Evolutionary conservation across 768 basidiomycete genomes (phyloP), one percentile per base, ranked within the genome.

Genomic region (Termitomyces eurrhizus): DNA sequence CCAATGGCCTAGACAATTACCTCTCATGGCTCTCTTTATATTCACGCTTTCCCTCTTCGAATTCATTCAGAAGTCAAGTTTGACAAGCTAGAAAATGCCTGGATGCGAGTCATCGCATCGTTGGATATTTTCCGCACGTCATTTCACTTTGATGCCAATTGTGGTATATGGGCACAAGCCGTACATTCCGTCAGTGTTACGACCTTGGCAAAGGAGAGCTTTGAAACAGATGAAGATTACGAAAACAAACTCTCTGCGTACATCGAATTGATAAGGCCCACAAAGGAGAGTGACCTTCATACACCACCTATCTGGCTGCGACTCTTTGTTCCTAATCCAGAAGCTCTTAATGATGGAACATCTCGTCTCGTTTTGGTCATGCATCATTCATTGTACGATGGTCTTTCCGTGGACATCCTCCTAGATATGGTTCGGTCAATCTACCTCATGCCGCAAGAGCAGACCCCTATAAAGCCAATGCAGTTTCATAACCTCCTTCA

Each of bases 371-470:
- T 78, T 13, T 61, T 82, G 3, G 71, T 74, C 44, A 73, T 81
- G 70, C 80, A 82, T 63, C 80, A 82, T 63, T 78, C 79, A 3
- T 60, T 81, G 21, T 82, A 82, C 58, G 80, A 82, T 59, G 80
- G 80, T 12, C 50, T 76, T 32, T 78, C 80, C 12, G 63, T 81
- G 18, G 67, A 67, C n/a, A 69, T 65, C 32, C 69, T 82, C 7
- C 61, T 80, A 13, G 60, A 70, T 12, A 56, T 66, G 32, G 68
- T 81, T 2, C 65, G 74, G 46, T 51, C 57, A 16, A 52, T 72
- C 9, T 81, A 81, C 59, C 56, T 51, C 33, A 67, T 66, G 24
- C 16, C 56, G 36, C 44, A 62, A 42, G 33, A 63, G 46, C 41
- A 60, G 1, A 35, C 36, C n/a, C 33, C 64, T 0, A 55, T 53